A percentile compares a stretch with the other conserved stretches of the same genome.
These are phyloP conservation scores for Leptographium flavum DNA, from an alignment of 2,329 filamentous ascomycete genomes.

Conservation along the genomic window DNA sequence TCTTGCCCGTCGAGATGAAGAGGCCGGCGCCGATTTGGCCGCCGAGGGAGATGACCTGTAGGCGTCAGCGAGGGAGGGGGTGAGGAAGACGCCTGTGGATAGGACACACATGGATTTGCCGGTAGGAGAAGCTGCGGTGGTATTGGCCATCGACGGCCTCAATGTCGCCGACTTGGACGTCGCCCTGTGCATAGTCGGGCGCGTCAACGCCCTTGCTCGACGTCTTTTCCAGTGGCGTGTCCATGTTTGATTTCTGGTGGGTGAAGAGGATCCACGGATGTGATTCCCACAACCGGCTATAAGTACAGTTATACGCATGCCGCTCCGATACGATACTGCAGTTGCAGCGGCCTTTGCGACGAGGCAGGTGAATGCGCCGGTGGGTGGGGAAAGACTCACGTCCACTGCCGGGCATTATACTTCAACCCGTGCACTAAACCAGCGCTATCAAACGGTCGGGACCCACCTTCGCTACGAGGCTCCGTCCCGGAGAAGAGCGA, in stretches of 20 bases:
- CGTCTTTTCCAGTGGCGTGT: neutral
- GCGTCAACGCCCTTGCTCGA: neutral
- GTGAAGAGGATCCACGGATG: no score
- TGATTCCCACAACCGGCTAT: neutral
- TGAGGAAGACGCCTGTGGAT: neutral
- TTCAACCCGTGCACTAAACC: no score
- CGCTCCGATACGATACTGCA: no score
- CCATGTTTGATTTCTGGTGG: neutral
- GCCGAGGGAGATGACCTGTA: slow-evolving; percentile 3
- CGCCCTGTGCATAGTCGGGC: neutral
- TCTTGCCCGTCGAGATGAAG: slow-evolving; percentile 5
- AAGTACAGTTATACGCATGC: no score
- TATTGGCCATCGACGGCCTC: neutral
- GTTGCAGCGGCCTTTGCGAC: no score
- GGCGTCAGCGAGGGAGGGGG: neutral
- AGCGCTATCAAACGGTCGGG: no score
- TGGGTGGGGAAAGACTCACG: neutral
- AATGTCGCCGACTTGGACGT: neutral
- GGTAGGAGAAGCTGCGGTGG: neutral
- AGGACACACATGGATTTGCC: slow-evolving; percentile 3
- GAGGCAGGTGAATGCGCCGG: slow-evolving; percentile 5
- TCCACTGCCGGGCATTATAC: no score
- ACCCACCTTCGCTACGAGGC: no score
- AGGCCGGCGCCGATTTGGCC: slow-evolving; percentile 5
- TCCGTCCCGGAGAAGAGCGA: neutral